phyloP scores from a whole-genome alignment of 1,284 basidiomycete genomes.

The Cutaneotrichosporon sp. region DNA sequence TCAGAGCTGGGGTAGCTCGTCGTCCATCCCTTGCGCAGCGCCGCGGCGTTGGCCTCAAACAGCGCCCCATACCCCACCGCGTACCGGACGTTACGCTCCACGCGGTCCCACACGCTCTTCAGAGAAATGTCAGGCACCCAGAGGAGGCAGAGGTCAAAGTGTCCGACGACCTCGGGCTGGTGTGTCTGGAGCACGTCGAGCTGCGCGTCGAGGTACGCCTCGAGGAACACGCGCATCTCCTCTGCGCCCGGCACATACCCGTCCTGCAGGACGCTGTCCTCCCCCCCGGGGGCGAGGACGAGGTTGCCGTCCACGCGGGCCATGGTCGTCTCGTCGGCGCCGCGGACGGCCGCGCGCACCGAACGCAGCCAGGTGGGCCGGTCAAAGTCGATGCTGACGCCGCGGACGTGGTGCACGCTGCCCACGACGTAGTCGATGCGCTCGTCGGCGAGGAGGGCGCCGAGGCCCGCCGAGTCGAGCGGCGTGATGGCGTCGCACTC shows the following conservation, averaged over 20 bases:
- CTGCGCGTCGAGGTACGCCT: slow-evolving; percentile 80
- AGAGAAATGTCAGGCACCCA: slow-evolving; percentile 67
- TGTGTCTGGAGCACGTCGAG: slow-evolving; percentile 67
- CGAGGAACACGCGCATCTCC: slow-evolving; percentile 57
- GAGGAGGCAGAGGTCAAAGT: slow-evolving; percentile 86
- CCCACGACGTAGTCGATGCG: slow-evolving; percentile 90
- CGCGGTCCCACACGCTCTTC: slow-evolving; percentile 58
- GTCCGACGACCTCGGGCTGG: slow-evolving; percentile 87
- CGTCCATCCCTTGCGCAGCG: slow-evolving; percentile 87
- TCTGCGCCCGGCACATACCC: slow-evolving; percentile 22
- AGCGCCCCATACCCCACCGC: slow-evolving; percentile 83
- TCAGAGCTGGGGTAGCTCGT: slow-evolving; percentile 81
- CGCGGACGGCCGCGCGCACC: slow-evolving; percentile 18
- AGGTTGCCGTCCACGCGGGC: slow-evolving; percentile 3
- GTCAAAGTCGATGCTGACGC: slow-evolving; percentile 93
- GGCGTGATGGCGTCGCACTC: slow-evolving; percentile 88
- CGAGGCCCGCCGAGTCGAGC: slow-evolving; percentile 62
- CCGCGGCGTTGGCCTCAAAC: slow-evolving; percentile 92
- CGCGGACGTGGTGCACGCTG: slow-evolving; percentile 86
- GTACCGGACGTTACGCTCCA: slow-evolving; percentile 73
- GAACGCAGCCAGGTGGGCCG: slow-evolving; percentile 39
- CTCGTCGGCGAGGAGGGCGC: slow-evolving; percentile 55
- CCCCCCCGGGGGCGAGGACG: slow-evolving; percentile 56
- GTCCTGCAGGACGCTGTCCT: slow-evolving; percentile 14
- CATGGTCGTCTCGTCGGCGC: slow-evolving; percentile 5